Base-by-base conservation (phyloP, 768 basidiomycete species). In the Cubamyces lactineus region DNA sequence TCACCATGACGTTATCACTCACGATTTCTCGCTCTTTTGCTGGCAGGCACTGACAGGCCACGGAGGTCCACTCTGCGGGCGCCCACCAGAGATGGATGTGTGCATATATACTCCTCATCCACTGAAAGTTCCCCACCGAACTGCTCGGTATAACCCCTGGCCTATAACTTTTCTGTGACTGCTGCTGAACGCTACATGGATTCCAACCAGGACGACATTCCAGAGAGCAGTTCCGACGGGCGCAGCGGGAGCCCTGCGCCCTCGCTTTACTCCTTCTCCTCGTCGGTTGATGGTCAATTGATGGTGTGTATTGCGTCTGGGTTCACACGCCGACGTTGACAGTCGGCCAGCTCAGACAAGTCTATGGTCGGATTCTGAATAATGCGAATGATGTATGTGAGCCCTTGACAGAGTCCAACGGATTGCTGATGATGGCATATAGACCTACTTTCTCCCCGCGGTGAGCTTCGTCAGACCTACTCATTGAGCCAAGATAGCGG, bases 401-500 rank as follows among this genome's bases (percentile, higher is more conserved):
- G 16, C 23, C 13, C 3, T 41, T 42, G n/a, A 53, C 23, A 39
- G 19, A 15, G 13, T n/a, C 21, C 34, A 16, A 34, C 24, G 28
- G 4, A 34, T 43, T 15, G 45, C 55, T 63, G 53, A 60, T 46
- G 11, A 28, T 24, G 24, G 12, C 21, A 43, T 34, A 74, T 34
- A 74, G 73, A 71, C 69, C 39, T 74, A 74, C 49, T 68, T 71
- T 34, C 48, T 74, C 3, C 73, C 73, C 15, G 73, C 72, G 21
- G 73, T 72, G 64, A 52, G 71, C 24, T 30, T 50, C 15, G 24
- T 34, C 13, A 57, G 5, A 17, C 56, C 19, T 28, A 19, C 30
- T 34, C 17, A 13, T 47, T 1, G 24, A 23, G n/a, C 39, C 28
- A 17, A 50, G 41, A 24, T 24, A 15, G 8, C 39, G 26, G 34